Evolutionary conservation across 1,284 basidiomycete species (phyloP), one percentile per base, ranked within the genome.

Genomic region (Cryptococcus sp.): DNA sequence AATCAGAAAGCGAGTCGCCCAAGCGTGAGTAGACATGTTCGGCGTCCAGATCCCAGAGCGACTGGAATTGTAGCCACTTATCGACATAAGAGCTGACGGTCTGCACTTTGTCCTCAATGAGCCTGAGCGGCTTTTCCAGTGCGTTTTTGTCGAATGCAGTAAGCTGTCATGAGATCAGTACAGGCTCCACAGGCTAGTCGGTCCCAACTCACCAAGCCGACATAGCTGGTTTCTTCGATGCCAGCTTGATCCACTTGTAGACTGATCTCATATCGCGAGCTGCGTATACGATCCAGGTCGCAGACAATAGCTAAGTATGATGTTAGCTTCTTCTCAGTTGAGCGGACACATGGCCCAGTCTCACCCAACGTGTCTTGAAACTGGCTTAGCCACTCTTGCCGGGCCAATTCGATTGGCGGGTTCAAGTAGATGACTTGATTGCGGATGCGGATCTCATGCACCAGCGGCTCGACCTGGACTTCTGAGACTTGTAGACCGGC

Each of bases 31-130:
- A 98, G 20, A 99, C 93, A 71, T 90, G 90, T 83, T 98, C 95
- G 16, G 93, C 85, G 78, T 99, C 93, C 50, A 98, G 86, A 76
- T 99, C 96, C 96, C 95, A 99, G 0, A 99, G 83, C 0, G 93
- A 95, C 78, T 99, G 96, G 85, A 99, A 99, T 73, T 95, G 93
- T 0, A 98, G 85, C 95, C 96, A 99, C 80, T 96, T 96, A 64
- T 84, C 89, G 52, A 98, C 93, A 76, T 99, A 99, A 46, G 88
- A 87, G 66, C 85, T 88, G 54, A 99, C 84, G 7, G 61, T 56
- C 57, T 73, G 73, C 8, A 96, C 86, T 78, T 97, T 97, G 69
- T 81, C 81, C 78, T 98, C 93, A 70, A 99, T 88, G 17, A 97
- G 83, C 0, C 85, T 79, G 71, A 99, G 93, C 0, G 95, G 93